Evolutionary conservation across 495 filamentous ascomycete genomes (phyloP).

Genomic region (Penicillium bovifimosum): DNA sequence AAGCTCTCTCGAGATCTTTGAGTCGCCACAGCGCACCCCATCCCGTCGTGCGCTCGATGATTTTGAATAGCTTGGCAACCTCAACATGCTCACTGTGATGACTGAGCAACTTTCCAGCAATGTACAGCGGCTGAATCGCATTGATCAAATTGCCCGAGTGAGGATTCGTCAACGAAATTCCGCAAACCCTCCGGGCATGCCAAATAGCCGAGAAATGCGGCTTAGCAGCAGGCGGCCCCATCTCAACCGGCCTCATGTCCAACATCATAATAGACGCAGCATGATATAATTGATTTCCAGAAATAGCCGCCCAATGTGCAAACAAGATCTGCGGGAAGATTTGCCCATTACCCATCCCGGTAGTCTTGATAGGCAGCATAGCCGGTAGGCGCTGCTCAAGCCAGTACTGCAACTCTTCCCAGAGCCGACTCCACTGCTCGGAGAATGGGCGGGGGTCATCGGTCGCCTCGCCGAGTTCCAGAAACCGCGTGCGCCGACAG

Average conservation of each 20-base stretch:
- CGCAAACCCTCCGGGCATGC: conserved; percentile 42
- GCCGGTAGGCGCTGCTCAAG: conserved; percentile 27
- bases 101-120: conserved; percentile 38
- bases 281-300: conserved; percentile 40
- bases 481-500: conserved; percentile 20
- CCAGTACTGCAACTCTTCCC: conserved; percentile 39
- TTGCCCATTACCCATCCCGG: conserved; percentile 17
- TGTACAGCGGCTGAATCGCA: conserved; percentile 42
- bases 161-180: conserved; percentile 39
- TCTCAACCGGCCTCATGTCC: conserved; percentile 25
- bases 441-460: conserved; percentile 17
- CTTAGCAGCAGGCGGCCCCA: conserved; percentile 13
- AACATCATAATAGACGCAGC: conserved; percentile 38
- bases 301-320: conserved; percentile 38
- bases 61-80: conserved; percentile 29
- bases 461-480: conserved; percentile 25
- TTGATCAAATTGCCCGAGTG: conserved; percentile 41
- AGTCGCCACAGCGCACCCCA: conserved; percentile 39
- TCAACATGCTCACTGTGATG: conserved; percentile 36
- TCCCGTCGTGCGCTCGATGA: conserved; percentile 35
- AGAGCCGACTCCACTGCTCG: conserved; percentile 28
- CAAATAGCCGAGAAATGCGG: conserved; percentile 29
- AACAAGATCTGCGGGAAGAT: conserved; percentile 38
- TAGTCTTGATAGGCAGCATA: conserved; percentile 28
- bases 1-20: conserved; percentile 33